Evolutionary conservation across 176 grass and related monocot species (phyloP), one percentile per base, ranked within the genome.

Genomic region (Alopecurus myosuroides): DNA sequence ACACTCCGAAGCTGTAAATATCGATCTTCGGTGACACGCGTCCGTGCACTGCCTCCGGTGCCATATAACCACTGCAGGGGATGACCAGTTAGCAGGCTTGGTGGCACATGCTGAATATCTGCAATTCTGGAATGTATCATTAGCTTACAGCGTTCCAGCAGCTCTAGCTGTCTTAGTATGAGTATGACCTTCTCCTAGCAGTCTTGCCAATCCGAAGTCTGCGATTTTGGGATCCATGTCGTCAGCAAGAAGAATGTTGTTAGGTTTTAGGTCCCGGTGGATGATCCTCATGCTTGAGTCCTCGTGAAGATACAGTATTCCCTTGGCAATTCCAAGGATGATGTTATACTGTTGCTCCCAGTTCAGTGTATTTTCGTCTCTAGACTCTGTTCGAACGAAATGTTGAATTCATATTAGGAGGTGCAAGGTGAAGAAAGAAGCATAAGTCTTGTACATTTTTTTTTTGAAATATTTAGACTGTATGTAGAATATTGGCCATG

Each of bases 271-370:
- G 78, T 90, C 84, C 41, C 79, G 68, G 60, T 90, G 88, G 9
- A 90, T 77, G 25, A 90, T 87, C 84, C 75, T 81, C 25, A 88
- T 79, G 13, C 48, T 80, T 10, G 85, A 91, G 23, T 91, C 89
- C 49, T 88, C 68, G 48, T 91, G 89, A 69, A 91, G 89, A 30
- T 91, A 91, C 45, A 91, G 39, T 51, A 85, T 83, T 11, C 85
- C 89, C 60, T 67, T 84, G 37, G 85, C 82, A 68, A 88, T 85
- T 28, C 89, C 89, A 36, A 80, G 20, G 20, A 91, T 88, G 66
- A 91, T 85, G 31, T 81, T 85, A 45, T 80, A 52, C 35, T 81
- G 77, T 35, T 80, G 45, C 68, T 81, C 74, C 89, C 89, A 91
- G 42, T 76, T 88, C 31, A 91, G 18, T 34, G 29, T 15, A 25